Evolutionary conservation across 768 basidiomycete species (phyloP).

Genomic region (Boletus patriciae): DNA sequence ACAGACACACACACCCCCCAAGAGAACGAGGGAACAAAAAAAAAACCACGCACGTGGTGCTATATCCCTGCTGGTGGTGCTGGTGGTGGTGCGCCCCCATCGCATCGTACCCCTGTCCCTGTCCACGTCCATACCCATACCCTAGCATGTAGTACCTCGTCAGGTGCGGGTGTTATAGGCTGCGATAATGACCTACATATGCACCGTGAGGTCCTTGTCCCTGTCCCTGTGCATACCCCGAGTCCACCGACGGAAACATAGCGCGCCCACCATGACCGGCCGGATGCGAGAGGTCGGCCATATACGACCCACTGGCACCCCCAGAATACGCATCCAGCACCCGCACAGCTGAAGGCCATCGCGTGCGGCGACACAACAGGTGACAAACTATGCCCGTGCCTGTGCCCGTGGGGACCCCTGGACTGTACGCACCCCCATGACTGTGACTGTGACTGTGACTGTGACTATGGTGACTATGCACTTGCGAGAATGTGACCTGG

Average conservation of each 20-base stretch:
- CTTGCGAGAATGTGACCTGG: neutral
- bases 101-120: neutral
- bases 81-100: neutral
- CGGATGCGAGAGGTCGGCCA: conserved; percentile 6
- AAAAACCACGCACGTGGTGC: conserved; percentile 37
- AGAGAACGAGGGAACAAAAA: neutral
- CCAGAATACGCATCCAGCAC: neutral
- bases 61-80: conserved; percentile 1
- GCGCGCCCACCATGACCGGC: neutral
- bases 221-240: neutral
- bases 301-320: conserved; percentile 4
- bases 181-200: neutral
- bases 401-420: neutral
- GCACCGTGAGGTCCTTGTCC: neutral
- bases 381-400: neutral
- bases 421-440: neutral
- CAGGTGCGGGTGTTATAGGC: neutral
- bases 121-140: neutral
- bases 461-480: neutral
- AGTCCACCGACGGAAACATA: neutral
- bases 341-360: neutral
- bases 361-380: neutral
- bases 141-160: neutral
- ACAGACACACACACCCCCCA: neutral
- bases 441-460: neutral